These are phyloP conservation scores for Ustilago hordei DNA, from an alignment of 1,284 basidiomycete species.

Conservation along the genomic window DNA sequence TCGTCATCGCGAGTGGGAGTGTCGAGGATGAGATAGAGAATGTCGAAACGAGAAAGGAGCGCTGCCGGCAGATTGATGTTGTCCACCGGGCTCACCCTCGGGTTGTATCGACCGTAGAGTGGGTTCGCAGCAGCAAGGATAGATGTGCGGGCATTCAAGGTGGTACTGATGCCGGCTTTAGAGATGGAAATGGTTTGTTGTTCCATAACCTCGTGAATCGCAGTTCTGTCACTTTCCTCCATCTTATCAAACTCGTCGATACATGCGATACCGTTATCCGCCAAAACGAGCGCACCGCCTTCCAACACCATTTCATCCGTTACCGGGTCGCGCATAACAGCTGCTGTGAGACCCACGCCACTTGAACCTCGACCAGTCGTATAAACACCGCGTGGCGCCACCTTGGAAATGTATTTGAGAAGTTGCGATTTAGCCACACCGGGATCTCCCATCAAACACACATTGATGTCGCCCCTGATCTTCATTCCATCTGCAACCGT, in stretches of 20 bases:
- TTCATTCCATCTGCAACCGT: slow-evolving; percentile 96
- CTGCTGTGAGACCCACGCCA: slow-evolving; percentile 97
- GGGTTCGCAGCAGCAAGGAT: slow-evolving; percentile 98
- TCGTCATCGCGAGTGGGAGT: slow-evolving; percentile 94
- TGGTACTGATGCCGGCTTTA: slow-evolving; percentile 98
- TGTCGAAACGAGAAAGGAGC: slow-evolving; percentile 92
- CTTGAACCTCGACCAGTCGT: slow-evolving; percentile 98
- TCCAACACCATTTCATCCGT: slow-evolving; percentile 99
- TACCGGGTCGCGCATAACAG: slow-evolving; percentile 98
- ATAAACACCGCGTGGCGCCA: slow-evolving; percentile 96
- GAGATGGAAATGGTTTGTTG: slow-evolving; percentile 99
- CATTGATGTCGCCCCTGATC: slow-evolving; percentile 96
- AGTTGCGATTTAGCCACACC: slow-evolving; percentile 99
- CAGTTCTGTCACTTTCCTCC: slow-evolving; percentile 96
- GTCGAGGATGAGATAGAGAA: slow-evolving; percentile 96
- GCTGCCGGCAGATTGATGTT: slow-evolving; percentile 99
- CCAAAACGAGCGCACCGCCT: slow-evolving; percentile 96
- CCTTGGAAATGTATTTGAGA: slow-evolving; percentile 97
- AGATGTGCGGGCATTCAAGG: slow-evolving; percentile 97
- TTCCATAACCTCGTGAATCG: slow-evolving; percentile 99
- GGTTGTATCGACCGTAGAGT: slow-evolving; percentile 96
- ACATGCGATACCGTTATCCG: slow-evolving; percentile 99
- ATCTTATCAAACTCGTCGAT: slow-evolving; percentile 99
- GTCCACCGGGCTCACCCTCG: slow-evolving; percentile 95
- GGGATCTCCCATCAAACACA: slow-evolving; percentile 99